Evolutionary conservation across 768 basidiomycete genomes (phyloP).

Genomic region (Lyophyllum decastes): DNA sequence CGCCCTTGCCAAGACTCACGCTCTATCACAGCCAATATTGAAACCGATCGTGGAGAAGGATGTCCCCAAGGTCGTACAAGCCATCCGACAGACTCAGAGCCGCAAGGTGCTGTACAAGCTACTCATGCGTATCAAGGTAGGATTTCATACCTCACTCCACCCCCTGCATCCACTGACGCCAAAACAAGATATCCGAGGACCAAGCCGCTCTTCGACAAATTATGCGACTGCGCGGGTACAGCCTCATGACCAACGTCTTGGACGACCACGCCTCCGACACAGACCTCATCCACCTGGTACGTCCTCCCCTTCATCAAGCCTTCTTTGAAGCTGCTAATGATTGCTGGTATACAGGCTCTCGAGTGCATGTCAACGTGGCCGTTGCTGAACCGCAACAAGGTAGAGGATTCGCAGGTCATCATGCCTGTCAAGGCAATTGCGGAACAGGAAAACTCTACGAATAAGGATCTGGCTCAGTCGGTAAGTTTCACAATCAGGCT

Average conservation of each 20-base stretch:
- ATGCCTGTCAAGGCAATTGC: conserved; percentile 58
- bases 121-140: conserved; percentile 81
- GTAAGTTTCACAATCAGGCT: conserved; percentile 36
- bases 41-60: conserved; percentile 77
- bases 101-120: conserved; percentile 81
- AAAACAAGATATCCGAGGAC: conserved; percentile 81
- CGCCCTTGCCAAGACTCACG: neutral
- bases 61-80: conserved; percentile 89
- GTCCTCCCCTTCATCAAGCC: conserved; percentile 24
- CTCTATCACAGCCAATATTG: conserved; percentile 61
- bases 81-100: conserved; percentile 85
- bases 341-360: conserved; percentile 45
- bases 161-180: neutral
- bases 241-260: conserved; percentile 86
- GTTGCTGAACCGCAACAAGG: conserved; percentile 83
- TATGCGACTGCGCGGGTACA: conserved; percentile 91
- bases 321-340: neutral
- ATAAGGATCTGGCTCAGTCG: conserved; percentile 62
- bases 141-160: conserved; percentile 2
- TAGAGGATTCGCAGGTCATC: conserved; percentile 76
- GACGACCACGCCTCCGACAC: conserved; percentile 72
- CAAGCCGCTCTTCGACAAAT: conserved; percentile 76
- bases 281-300: conserved; percentile 71
- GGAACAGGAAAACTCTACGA: conserved; percentile 53
- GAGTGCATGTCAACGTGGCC: conserved; percentile 80